Conservation (phyloP, 192 early-diverging fungal species). For the Coemansia nantahalensis region DNA sequence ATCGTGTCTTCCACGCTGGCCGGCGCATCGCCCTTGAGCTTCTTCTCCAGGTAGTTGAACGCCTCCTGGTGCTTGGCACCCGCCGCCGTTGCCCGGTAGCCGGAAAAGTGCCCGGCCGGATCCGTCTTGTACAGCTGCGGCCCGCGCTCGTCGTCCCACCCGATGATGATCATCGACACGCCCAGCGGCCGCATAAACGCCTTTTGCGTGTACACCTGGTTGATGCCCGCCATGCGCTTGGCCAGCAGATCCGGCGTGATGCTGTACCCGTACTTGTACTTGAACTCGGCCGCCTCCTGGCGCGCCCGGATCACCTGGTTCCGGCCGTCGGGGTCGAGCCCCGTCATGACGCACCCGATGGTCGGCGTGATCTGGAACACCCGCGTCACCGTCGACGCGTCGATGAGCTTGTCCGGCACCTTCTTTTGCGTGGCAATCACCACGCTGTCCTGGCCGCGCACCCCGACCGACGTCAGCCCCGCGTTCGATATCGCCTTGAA, state of each 20-base stretch:
- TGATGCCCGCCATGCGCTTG: slow-evolving; percentile 96
- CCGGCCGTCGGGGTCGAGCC: slow-evolving; percentile 89
- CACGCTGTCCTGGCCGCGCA: slow-evolving; percentile 92
- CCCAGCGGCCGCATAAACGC: slow-evolving; percentile 98
- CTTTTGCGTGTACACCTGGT: slow-evolving; percentile 99
- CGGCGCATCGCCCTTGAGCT: slow-evolving; percentile 86
- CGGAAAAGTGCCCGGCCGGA: slow-evolving; percentile 97
- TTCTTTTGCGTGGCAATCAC: slow-evolving; percentile 98
- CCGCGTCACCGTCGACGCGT: slow-evolving; percentile 89
- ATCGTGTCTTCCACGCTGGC: slow-evolving; percentile 84
- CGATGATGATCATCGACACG: slow-evolving; percentile 98
- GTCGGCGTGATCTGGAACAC: slow-evolving; percentile 88
- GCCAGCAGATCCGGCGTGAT: slow-evolving; percentile 96
- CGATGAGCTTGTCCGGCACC: slow-evolving; percentile 92
- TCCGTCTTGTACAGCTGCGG: slow-evolving; percentile 98
- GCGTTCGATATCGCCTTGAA: slow-evolving; percentile 99
- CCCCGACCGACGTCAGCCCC: slow-evolving; percentile 92
- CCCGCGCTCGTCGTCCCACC: slow-evolving; percentile 92
- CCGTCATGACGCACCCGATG: slow-evolving; percentile 99
- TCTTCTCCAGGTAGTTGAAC: slow-evolving; percentile 96
- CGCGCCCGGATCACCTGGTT: slow-evolving; percentile 91
- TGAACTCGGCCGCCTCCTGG: slow-evolving; percentile 95
- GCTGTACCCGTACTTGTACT: slow-evolving; percentile 98
- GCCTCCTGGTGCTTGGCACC: slow-evolving; percentile 92
- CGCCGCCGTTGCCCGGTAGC: slow-evolving; percentile 93